Conservation (phyloP, 148 eudicot species). For the Cornus kousa region DNA sequence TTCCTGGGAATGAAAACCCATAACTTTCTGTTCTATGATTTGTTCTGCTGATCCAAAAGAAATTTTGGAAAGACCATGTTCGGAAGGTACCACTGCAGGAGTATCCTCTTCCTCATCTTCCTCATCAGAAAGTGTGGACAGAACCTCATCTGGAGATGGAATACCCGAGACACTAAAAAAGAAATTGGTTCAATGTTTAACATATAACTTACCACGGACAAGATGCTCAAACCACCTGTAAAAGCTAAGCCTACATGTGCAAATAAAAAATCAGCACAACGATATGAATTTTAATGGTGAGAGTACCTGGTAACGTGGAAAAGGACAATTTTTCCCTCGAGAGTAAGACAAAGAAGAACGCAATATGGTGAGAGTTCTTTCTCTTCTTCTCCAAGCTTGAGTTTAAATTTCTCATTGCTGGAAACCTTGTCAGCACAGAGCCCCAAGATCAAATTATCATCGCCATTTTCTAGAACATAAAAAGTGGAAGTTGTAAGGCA, state of each 20-base stretch:
- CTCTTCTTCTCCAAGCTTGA: constrained; percentile 66
- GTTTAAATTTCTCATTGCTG: constrained; percentile 49
- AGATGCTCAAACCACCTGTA: not conserved
- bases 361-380: constrained; percentile 73
- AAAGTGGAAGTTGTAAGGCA: constrained; percentile 5
- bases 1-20: constrained; percentile 20
- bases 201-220: not conserved
- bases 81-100: constrained; percentile 23
- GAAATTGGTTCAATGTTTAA: constrained; percentile 9
- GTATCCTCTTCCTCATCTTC: constrained; percentile 51
- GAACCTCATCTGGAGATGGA: constrained; percentile 28
- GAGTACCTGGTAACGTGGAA: constrained; percentile 82
- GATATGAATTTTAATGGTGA: not conserved
- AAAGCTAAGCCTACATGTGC: not conserved
- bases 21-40: constrained; percentile 17
- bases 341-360: constrained; percentile 69
- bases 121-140: constrained; percentile 32
- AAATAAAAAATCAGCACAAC: not conserved
- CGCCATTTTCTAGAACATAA: constrained; percentile 51
- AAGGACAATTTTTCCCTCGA: constrained; percentile 76
- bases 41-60: constrained; percentile 28
- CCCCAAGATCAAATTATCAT: constrained; percentile 79
- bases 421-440: constrained; percentile 56
- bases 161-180: constrained; percentile 48
- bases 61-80: constrained; percentile 16